A percentile compares a stretch with the other conserved stretches of the same genome.
Conservation (phyloP, 2,329 filamentous ascomycete species). For the Neonectria punicea region DNA sequence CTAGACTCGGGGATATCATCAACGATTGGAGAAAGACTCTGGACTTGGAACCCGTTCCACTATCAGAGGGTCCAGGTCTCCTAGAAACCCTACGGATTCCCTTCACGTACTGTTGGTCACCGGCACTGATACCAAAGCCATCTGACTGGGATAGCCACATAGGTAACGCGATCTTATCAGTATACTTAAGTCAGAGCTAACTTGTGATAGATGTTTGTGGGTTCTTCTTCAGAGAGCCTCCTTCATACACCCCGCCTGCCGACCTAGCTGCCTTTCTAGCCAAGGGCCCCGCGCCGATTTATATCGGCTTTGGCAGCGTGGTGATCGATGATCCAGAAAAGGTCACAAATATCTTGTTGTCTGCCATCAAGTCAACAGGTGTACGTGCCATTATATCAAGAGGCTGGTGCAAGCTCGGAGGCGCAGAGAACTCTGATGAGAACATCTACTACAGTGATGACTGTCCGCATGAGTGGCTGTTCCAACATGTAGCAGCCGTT, state of each 20-base stretch:
- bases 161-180: constrained; percentile 40
- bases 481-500: constrained; percentile 70
- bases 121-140: constrained; percentile 72
- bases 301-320: constrained; percentile 79
- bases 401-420: constrained; percentile 75
- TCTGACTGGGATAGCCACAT: constrained; percentile 72
- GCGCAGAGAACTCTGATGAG: constrained; percentile 55
- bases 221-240: constrained; percentile 70
- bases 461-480: constrained; percentile 79
- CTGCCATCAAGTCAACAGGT: constrained; percentile 70
- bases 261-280: constrained; percentile 66
- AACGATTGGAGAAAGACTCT: constrained; percentile 26
- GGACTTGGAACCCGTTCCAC: constrained; percentile 22
- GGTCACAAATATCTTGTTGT: constrained; percentile 74
- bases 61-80: constrained; percentile 76
- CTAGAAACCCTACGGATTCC: constrained; percentile 74
- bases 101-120: constrained; percentile 83
- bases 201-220: constrained; percentile 61
- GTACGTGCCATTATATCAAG: constrained; percentile 75
- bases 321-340: constrained; percentile 74
- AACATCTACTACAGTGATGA: constrained; percentile 76
- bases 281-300: constrained; percentile 68
- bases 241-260: constrained; percentile 63
- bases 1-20: constrained; percentile 30
- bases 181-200: background rate